These are phyloP conservation scores for Phlyctochytrium planicorne DNA, from an alignment of 192 early-diverging fungal species.

Conservation along the genomic window DNA sequence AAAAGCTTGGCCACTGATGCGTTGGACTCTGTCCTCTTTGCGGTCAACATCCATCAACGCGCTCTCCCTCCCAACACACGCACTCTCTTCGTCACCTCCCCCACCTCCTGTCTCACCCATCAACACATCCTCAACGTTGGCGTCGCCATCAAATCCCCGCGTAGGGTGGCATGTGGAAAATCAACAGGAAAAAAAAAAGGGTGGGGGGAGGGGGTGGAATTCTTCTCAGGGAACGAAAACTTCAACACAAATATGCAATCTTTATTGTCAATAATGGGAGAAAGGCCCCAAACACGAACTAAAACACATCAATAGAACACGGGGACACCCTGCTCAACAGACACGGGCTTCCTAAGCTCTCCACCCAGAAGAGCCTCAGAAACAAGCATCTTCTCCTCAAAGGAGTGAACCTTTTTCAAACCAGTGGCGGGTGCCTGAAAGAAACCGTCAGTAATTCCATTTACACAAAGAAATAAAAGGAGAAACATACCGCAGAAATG, in stretches of 20 bases:
- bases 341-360: constrained; percentile 38
- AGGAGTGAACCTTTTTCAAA: constrained; percentile 87
- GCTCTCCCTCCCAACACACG: no score
- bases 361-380: constrained; percentile 54
- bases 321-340: constrained; percentile 46
- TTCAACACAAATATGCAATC: no score
- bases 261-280: no score
- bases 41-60: no score
- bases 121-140: no score
- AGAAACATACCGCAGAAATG: constrained; percentile 64
- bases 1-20: no score
- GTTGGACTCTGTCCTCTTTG: no score
- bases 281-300: neutral
- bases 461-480: constrained; percentile 10
- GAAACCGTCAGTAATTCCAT: neutral
- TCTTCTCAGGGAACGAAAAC: neutral
- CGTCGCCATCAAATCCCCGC: no score
- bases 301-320: constrained; percentile 23
- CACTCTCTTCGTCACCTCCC: no score
- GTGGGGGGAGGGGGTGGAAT: neutral
- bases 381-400: constrained; percentile 54
- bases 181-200: constrained; percentile 2
- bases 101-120: no score
- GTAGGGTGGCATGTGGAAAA: neutral
- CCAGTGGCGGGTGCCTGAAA: constrained; percentile 66